These are phyloP conservation scores for Sphagnum magellanicum DNA, from an alignment of 228 moss, liverwort and hornwort genomes.

Conservation along the genomic window DNA sequence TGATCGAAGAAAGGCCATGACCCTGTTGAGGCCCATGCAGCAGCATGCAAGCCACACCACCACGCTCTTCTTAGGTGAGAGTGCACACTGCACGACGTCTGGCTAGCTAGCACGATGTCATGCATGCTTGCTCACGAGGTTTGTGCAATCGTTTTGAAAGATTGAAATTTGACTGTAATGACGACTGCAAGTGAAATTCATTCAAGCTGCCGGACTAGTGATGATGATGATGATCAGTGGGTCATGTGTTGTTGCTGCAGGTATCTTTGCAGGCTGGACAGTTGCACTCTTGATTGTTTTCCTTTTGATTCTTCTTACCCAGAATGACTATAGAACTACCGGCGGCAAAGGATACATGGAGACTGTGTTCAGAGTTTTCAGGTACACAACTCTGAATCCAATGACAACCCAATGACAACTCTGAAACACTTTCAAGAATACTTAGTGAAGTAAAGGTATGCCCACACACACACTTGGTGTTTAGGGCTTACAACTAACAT, in stretches of 20 bases:
- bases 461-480: no score
- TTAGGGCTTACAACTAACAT: no score
- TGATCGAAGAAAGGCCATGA: slow-evolving; percentile 70
- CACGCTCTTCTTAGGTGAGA: slow-evolving; percentile 55
- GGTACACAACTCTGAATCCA: slow-evolving; percentile 9
- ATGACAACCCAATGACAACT: no score
- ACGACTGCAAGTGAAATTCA: no score
- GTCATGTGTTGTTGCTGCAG: slow-evolving; percentile 23
- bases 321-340: slow-evolving; percentile 20
- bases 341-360: slow-evolving; percentile 46
- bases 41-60: slow-evolving; percentile 48
- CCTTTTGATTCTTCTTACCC: slow-evolving; percentile 25
- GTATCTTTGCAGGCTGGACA: slow-evolving; percentile 58
- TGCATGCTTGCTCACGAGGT: no score
- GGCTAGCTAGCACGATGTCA: no score
- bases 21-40: slow-evolving; percentile 47
- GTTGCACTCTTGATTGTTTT: slow-evolving; percentile 37
- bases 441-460: no score
- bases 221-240: no score
- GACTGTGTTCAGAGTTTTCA: slow-evolving; percentile 63
- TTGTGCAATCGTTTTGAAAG: neutral
- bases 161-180: no score
- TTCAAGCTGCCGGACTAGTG: no score
- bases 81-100: no score
- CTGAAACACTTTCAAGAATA: no score